Evolutionary conservation across 2,329 filamentous ascomycete species (phyloP).

Genomic region (Colletotrichum horii): DNA sequence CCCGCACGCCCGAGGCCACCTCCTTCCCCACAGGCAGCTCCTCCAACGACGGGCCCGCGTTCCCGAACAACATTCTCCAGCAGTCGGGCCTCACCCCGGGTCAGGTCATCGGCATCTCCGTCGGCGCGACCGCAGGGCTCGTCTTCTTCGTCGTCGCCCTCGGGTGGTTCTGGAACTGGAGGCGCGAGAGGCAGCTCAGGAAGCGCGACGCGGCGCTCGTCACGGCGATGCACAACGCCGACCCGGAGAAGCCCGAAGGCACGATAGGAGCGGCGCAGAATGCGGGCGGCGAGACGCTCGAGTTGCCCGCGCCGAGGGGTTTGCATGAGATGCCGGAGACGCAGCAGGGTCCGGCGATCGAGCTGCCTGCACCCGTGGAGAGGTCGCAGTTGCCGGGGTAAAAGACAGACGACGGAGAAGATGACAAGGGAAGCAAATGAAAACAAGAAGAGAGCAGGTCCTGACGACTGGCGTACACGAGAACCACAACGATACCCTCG

Average conservation of each 20-base stretch:
- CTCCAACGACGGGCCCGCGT: background rate
- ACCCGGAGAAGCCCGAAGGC: constrained; percentile 14
- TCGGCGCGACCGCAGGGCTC: constrained; percentile 12
- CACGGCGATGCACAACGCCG: background rate
- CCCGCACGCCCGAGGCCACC: constrained; percentile 2
- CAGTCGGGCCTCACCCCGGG: constrained; percentile 16
- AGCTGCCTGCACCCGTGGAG: constrained; percentile 13
- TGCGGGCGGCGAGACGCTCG: background rate
- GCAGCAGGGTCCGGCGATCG: constrained; percentile 4
- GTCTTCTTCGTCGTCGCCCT: constrained; percentile 17
- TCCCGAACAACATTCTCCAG: constrained; percentile 18
- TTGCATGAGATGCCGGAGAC: constrained; percentile 19
- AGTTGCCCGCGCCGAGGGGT: constrained; percentile 8
- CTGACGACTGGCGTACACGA: background rate
- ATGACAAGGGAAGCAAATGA: too few relatives aligned
- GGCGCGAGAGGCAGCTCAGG: background rate
- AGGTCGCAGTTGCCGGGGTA: constrained; percentile 12
- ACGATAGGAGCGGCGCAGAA: background rate
- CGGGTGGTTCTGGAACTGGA: constrained; percentile 19
- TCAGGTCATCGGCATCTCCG: constrained; percentile 17
- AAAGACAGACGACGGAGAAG: background rate
- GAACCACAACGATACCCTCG: constrained; percentile 21
- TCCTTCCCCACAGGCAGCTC: background rate
- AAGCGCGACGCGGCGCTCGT: constrained; percentile 1
- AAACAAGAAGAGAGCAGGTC: background rate